Evolutionary conservation across 1,284 basidiomycete species (phyloP), one percentile per base, ranked within the genome.

Genomic region (Cutaneotrichosporon daszewskae): DNA sequence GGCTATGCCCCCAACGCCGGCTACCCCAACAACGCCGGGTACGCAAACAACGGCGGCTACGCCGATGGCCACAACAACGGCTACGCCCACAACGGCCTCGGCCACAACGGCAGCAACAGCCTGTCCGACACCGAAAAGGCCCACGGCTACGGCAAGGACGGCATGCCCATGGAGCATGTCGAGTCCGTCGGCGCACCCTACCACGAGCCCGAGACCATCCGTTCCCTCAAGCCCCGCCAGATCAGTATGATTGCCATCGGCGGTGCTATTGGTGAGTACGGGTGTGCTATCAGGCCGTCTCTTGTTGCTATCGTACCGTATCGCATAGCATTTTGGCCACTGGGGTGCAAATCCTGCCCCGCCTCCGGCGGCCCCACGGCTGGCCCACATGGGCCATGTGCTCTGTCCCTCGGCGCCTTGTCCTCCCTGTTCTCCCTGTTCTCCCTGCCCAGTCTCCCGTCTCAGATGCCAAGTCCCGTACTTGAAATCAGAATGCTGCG

Each of bases 201-300:
- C 3, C 28, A 41, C 14, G 42, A 32, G 36, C 42, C 45, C 40
- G 50, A 52, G 50, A 52, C 50, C 19, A 40, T 48, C 32, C 50
- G 50, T 29, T 43, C 43, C 7, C 45, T 72, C 67, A 71, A 70
- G 58, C 64, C 64, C 16, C 49, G 69, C 33, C 67, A 68, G 52
- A 53, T 68, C 32, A 57, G 60, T 38, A 68, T 68, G 59, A 65
- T 72, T 38, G 62, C 75, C 11, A 70, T 76, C 25, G 47, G 51
- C 34, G 75, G 75, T 17, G 71, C 70, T 17, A 76, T 77, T 49
- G 75, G 75, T 51, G 36, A 45, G 50, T 52, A 10, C 4, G 10
- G n/a, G n/a, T n/a, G n/a, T n/a, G n/a, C n/a, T n/a, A n/a, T n/a
- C n/a, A n/a, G n/a, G n/a, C n/a, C n/a, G n/a, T n/a, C n/a, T n/a